Percentiles rank a stretch among this genome's conserved stretches.
phyloP scores from a whole-genome alignment of 257 asterid genomes.

The Penstemon davidsonii region DNA sequence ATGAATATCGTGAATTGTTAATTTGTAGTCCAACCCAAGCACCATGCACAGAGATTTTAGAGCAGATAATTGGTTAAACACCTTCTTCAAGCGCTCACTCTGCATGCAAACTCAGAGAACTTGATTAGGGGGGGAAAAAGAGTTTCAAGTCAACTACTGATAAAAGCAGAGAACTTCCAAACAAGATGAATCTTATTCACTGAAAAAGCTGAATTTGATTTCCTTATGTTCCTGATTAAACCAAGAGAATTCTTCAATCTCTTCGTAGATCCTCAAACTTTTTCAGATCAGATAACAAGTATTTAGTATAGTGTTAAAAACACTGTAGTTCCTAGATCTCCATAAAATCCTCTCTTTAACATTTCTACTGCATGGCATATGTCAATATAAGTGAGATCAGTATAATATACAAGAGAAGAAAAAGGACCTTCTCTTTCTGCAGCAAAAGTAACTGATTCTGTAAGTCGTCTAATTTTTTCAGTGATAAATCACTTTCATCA shows the following conservation, averaged over 20 bases:
- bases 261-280: neutral
- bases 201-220: conserved; percentile 1
- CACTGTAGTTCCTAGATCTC: conserved; percentile 5
- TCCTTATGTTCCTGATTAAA: conserved; percentile 15
- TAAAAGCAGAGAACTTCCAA: conserved; percentile 13
- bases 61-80: conserved; percentile 50
- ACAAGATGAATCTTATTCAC: conserved; percentile 1
- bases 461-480: conserved; percentile 65
- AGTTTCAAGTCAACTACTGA: conserved; percentile 4
- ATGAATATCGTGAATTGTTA: conserved; percentile 52
- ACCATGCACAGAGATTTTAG: conserved; percentile 61
- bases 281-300: neutral
- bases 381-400: conserved; percentile 16
- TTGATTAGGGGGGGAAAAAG: conserved; percentile 16
- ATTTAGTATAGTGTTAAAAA: neutral
- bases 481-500: conserved; percentile 74
- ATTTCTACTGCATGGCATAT: conserved; percentile 4
- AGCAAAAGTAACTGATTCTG: conserved; percentile 48
- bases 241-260: neutral
- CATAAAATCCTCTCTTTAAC: neutral
- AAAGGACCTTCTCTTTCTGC: conserved; percentile 66
- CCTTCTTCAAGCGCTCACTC: conserved; percentile 69
- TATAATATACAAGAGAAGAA: conserved; percentile 17
- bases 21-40: conserved; percentile 77
- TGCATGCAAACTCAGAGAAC: conserved; percentile 30